A percentile compares a stretch with the other conserved stretches of the same genome.
These are phyloP conservation scores for Blastobotrys ciferrii DNA, from an alignment of 1,139 yeast genomes.

Conservation along the genomic window DNA sequence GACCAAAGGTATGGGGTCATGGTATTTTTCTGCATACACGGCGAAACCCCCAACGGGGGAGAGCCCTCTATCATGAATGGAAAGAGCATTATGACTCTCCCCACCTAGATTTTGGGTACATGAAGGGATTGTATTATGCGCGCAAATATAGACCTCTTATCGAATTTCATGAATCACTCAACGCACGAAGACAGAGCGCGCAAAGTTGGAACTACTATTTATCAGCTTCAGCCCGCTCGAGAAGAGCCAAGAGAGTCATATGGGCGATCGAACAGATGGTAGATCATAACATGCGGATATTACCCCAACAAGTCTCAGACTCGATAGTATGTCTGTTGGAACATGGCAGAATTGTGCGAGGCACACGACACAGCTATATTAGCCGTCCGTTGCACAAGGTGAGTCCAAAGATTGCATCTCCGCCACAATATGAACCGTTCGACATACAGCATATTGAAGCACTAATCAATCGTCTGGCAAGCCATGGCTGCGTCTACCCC, in stretches of 20 bases:
- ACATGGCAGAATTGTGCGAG: not conserved
- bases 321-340: not conserved
- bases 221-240: not conserved
- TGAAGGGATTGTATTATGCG: conserved; percentile 1
- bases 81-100: not conserved
- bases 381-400: not conserved
- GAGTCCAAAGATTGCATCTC: not conserved
- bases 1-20: not conserved
- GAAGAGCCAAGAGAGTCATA: not conserved
- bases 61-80: not conserved
- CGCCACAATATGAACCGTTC: conserved; percentile 4
- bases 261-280: conserved; percentile 1
- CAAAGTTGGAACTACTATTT: conserved; percentile 6
- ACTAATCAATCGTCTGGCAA: not conserved
- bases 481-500: conserved; percentile 1
- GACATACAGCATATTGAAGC: not conserved
- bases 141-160: not conserved
- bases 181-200: not conserved
- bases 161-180: not conserved
- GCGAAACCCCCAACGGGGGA: not conserved
- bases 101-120: not conserved
- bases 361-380: not conserved
- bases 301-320: not conserved
- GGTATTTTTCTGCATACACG: not conserved
- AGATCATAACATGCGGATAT: not conserved